These are phyloP conservation scores for Halocafeteria seosinensis DNA, from an alignment of 108 stramenopile species.

Conservation along the genomic window DNA sequence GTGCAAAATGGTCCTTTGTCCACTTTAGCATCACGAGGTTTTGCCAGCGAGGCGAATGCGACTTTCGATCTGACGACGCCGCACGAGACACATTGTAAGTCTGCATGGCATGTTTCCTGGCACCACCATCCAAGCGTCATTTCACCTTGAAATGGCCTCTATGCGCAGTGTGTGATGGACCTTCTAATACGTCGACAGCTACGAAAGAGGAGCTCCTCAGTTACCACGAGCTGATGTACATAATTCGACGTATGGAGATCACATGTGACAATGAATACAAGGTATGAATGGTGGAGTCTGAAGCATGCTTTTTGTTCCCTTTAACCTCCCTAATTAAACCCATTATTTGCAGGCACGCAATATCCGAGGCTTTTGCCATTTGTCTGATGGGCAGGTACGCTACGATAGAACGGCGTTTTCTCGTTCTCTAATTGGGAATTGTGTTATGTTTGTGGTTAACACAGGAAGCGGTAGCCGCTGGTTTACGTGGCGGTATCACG, in stretches of 20 bases:
- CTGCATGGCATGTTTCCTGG: too few relatives aligned
- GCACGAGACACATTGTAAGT: too few relatives aligned
- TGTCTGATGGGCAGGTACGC: slow-evolving; percentile 91
- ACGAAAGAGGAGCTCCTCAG: slow-evolving; percentile 74
- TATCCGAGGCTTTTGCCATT: slow-evolving; percentile 98
- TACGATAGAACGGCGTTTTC: too few relatives aligned
- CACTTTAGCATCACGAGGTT: too few relatives aligned
- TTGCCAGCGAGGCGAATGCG: too few relatives aligned
- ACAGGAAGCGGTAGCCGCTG: slow-evolving; percentile 95
- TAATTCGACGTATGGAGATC: slow-evolving; percentile 99
- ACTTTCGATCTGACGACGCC: too few relatives aligned
- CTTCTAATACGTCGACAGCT: slow-evolving; percentile 19
- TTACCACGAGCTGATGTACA: slow-evolving; percentile 91
- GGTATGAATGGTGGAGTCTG: too few relatives aligned
- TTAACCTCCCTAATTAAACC: slow-evolving; percentile 1
- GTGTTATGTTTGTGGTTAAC: too few relatives aligned
- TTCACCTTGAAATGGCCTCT: slow-evolving; percentile 52
- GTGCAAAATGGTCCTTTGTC: too few relatives aligned
- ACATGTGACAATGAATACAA: slow-evolving; percentile 99
- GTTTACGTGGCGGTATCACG: slow-evolving; percentile 66
- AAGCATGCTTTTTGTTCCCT: slow-evolving; percentile 7
- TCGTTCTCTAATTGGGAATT: neutral
- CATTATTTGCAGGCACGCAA: slow-evolving; percentile 39
- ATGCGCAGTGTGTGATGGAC: slow-evolving; percentile 23
- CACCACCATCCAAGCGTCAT: too few relatives aligned